Percentiles rank a stretch among this genome's conserved stretches.
phyloP scores from a whole-genome alignment of 2,329 filamentous ascomycete genomes.

The Alternaria arborescens region DNA sequence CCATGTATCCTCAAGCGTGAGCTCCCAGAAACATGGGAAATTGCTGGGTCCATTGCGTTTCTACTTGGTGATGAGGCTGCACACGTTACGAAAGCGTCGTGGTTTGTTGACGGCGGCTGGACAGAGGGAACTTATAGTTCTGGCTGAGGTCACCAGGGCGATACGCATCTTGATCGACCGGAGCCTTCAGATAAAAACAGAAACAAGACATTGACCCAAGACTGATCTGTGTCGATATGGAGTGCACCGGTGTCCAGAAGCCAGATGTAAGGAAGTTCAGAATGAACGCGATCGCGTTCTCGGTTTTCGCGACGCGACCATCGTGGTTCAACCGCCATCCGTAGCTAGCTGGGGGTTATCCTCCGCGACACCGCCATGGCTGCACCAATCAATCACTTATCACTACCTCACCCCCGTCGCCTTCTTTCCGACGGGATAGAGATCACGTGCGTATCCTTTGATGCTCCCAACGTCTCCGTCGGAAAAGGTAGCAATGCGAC shows the following conservation, averaged over 20 bases:
- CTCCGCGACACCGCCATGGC: neutral
- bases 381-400: neutral
- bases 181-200: neutral
- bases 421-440: conserved; percentile 4
- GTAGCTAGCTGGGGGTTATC: conserved; percentile 3
- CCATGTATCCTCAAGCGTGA: conserved; percentile 6
- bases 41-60: conserved; percentile 5
- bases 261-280: neutral
- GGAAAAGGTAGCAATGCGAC: conserved; percentile 5
- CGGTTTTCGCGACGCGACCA: neutral
- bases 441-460: neutral
- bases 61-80: conserved; percentile 4
- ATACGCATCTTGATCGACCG: neutral
- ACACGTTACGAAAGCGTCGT: conserved; percentile 9
- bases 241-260: neutral
- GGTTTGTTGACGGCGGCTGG: conserved; percentile 9
- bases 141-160: neutral
- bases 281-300: neutral
- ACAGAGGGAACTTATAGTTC: conserved; percentile 1
- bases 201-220: neutral
- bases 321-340: neutral
- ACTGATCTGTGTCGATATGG: neutral
- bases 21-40: conserved; percentile 9
- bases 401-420: neutral
- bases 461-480: conserved; percentile 5